phyloP scores from a whole-genome alignment of 805 yeast genomes.

The Saccharomycopsis fibuligera region DNA sequence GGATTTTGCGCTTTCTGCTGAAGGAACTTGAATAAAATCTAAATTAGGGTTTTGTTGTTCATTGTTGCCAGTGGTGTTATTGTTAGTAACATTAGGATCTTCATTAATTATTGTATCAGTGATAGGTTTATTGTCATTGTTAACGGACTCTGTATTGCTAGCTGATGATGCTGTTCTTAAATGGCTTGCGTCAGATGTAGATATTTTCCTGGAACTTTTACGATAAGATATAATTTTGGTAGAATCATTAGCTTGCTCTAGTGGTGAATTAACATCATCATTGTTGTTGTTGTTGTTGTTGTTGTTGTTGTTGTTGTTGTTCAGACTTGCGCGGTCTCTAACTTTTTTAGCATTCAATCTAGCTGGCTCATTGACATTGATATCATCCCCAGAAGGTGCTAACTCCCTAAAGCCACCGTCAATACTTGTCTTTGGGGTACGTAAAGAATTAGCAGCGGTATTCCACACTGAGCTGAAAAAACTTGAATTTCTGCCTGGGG shows the following conservation, averaged over 20 bases:
- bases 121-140: neutral
- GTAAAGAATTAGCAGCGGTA: slow-evolving; percentile 10
- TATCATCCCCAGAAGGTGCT: too few species aligned
- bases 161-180: neutral
- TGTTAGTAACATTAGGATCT: neutral
- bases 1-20: too few species aligned
- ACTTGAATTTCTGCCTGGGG: slow-evolving; percentile 8
- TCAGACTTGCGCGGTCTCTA: neutral
- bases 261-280: too few species aligned
- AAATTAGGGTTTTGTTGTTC: neutral
- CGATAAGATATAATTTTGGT: slow-evolving; percentile 20
- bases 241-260: neutral
- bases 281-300: too few species aligned
- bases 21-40: slow-evolving; percentile 7
- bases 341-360: neutral
- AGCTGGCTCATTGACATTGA: too few species aligned
- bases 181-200: slow-evolving; percentile 8
- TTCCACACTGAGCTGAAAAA: slow-evolving; percentile 19
- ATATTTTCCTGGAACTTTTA: slow-evolving; percentile 17
- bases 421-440: neutral
- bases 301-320: neutral
- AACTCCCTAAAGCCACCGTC: too few species aligned
- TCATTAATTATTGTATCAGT: too few species aligned
- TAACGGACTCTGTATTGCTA: neutral
- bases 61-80: neutral